These are phyloP conservation scores for Athelia sp. DNA, from an alignment of 1,284 basidiomycete genomes.

Conservation along the genomic window DNA sequence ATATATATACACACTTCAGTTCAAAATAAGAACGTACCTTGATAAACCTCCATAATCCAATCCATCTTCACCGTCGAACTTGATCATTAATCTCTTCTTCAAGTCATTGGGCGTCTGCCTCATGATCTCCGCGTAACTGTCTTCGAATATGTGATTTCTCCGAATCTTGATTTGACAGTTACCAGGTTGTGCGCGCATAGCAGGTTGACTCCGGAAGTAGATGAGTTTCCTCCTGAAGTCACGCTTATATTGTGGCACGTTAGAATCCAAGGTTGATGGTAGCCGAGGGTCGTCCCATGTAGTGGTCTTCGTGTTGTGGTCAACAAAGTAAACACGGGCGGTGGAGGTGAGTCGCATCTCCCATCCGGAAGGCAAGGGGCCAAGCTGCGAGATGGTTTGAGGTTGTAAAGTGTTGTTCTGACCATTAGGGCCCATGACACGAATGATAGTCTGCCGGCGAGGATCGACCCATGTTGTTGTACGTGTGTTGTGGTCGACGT, in stretches of 20 bases:
- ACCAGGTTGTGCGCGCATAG: constrained; percentile 82
- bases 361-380: constrained; percentile 91
- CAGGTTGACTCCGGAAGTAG: constrained; percentile 94
- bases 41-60: constrained; percentile 94
- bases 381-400: constrained; percentile 87
- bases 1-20: background rate
- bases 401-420: constrained; percentile 80
- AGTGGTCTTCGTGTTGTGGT: constrained; percentile 96
- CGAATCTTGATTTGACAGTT: constrained; percentile 95
- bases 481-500: constrained; percentile 91
- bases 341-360: constrained; percentile 96
- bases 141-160: constrained; percentile 92
- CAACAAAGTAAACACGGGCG: constrained; percentile 93
- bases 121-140: constrained; percentile 96
- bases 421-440: constrained; percentile 85
- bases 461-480: constrained; percentile 97
- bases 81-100: constrained; percentile 96
- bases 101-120: constrained; percentile 88
- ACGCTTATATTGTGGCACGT: constrained; percentile 95
- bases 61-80: constrained; percentile 96
- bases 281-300: constrained; percentile 96
- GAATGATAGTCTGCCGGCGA: constrained; percentile 83
- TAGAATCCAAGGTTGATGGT: constrained; percentile 79
- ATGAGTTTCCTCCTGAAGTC: constrained; percentile 95
- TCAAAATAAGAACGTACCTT: constrained; percentile 42